phyloP scores from a whole-genome alignment of 345 rosid species.

The Hibiscus syriacus region DNA sequence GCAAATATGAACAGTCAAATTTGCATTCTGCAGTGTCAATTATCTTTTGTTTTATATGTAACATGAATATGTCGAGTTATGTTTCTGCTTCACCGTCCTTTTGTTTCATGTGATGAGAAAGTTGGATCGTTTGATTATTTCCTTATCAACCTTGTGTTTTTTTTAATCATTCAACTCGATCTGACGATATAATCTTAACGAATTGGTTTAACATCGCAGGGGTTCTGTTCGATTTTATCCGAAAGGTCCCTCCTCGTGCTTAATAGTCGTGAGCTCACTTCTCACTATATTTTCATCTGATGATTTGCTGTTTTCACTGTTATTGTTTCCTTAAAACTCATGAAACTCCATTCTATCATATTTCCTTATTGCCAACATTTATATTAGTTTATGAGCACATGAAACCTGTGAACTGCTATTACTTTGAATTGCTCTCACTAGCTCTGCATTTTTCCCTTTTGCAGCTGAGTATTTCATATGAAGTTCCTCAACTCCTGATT shows the following conservation, averaged over 20 bases:
- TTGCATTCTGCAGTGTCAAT: too few species aligned
- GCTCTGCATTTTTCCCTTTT: slow-evolving; percentile 12
- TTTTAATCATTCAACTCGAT: too few species aligned
- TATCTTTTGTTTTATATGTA: too few species aligned
- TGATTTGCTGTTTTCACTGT: not conserved
- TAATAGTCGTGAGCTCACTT: slow-evolving; percentile 53
- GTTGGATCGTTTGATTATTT: not conserved
- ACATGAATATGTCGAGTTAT: too few species aligned
- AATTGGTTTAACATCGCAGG: slow-evolving; percentile 6
- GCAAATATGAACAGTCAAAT: too few species aligned
- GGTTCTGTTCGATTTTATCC: slow-evolving; percentile 77
- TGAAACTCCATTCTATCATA: too few species aligned
- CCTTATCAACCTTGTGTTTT: not conserved
- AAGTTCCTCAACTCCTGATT: slow-evolving; percentile 68
- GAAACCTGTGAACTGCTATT: too few species aligned
- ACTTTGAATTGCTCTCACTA: not conserved
- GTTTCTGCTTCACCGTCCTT: too few species aligned
- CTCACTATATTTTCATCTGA: not conserved
- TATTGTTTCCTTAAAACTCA: too few species aligned
- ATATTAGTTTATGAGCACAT: too few species aligned
- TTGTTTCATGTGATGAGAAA: not conserved
- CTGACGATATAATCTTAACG: too few species aligned
- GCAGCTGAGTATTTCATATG: slow-evolving; percentile 92
- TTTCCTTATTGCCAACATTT: too few species aligned
- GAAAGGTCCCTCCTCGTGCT: slow-evolving; percentile 61